Percentiles rank a stretch among this genome's conserved stretches.
These are phyloP conservation scores for Zangia roseola DNA, from an alignment of 768 basidiomycete species.

Conservation along the genomic window DNA sequence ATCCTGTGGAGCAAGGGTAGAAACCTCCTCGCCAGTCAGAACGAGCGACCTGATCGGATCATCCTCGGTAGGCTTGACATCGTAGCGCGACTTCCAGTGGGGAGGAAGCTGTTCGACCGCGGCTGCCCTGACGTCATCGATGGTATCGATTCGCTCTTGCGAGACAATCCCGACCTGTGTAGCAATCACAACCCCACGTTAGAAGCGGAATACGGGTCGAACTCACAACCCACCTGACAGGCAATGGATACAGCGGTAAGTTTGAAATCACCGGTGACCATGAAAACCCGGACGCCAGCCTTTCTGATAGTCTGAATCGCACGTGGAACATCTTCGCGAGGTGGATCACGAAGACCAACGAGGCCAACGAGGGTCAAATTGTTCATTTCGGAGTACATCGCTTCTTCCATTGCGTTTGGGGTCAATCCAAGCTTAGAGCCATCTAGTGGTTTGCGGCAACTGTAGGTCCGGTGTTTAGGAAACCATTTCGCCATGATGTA, in stretches of 20 bases:
- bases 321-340: constrained; percentile 47
- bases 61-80: constrained; percentile 37
- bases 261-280: constrained; percentile 58
- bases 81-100: constrained; percentile 15
- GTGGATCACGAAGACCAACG: constrained; percentile 56
- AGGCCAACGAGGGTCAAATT: constrained; percentile 50
- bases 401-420: constrained; percentile 34
- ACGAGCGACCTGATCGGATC: constrained; percentile 40
- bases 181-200: background rate
- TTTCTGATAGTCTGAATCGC: constrained; percentile 47
- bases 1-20: constrained; percentile 33
- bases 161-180: constrained; percentile 44
- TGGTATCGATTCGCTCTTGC: constrained; percentile 37
- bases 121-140: constrained; percentile 23
- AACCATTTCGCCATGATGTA: background rate
- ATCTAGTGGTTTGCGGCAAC: constrained; percentile 31
- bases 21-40: constrained; percentile 45
- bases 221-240: constrained; percentile 35
- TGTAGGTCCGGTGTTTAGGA: background rate
- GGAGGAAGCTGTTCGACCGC: constrained; percentile 11
- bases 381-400: constrained; percentile 36
- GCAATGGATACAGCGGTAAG: constrained; percentile 54
- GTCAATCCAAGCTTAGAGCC: constrained; percentile 19
- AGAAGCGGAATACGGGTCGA: background rate
- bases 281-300: constrained; percentile 54